Base-by-base conservation (phyloP, 1,139 yeast species). In the Candida dubliniensis region DNA sequence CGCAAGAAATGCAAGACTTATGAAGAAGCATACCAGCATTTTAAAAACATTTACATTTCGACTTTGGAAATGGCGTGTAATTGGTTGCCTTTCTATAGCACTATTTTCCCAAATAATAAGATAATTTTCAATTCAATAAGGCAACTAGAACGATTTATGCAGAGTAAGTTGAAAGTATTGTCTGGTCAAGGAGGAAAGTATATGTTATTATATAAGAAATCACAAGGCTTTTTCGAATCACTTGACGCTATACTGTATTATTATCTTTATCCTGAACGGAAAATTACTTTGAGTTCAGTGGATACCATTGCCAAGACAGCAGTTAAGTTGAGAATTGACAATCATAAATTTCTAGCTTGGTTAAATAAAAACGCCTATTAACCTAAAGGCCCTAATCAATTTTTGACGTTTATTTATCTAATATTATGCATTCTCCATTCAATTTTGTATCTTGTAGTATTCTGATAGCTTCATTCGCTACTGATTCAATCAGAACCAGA, bases 391-490 rank as follows among this genome's bases (percentile, higher is more conserved):
- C 23, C 5, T 18, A 18, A 18, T 4, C 23, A 18, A 18, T 18
- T 18, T 18, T 18, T 3, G 11, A 5, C 4, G 4, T 36, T 24
- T 37, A 37, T 37, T 37, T 37, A 37, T 50, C 49, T 13, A 50
- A 27, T 10, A 43, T 33, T 8, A 71, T 45, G 47, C 70, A 67
- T 49, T 73, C 60, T 0, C 82, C 82, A 43, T 76, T 76, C 1
- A 70, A 50, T 8, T 57, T 44, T 11, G 61, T 62, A 46, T 69
- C 65, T 7, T 47, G 46, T 8, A 77, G 48, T 2, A 72, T 59
- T 1, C 61, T 59, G 1, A 66, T 44, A 1, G 65, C 64, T 27
- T 65, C 61, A 2, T 59, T 50, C 3, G 63, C 66, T 11, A 66
- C 76, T 2, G 47, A 47, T 31, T 56, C 59, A 46, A 61, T 45